phyloP scores from a whole-genome alignment of 2,329 filamentous ascomycete species.

The Lasiodiplodia theobromae region DNA sequence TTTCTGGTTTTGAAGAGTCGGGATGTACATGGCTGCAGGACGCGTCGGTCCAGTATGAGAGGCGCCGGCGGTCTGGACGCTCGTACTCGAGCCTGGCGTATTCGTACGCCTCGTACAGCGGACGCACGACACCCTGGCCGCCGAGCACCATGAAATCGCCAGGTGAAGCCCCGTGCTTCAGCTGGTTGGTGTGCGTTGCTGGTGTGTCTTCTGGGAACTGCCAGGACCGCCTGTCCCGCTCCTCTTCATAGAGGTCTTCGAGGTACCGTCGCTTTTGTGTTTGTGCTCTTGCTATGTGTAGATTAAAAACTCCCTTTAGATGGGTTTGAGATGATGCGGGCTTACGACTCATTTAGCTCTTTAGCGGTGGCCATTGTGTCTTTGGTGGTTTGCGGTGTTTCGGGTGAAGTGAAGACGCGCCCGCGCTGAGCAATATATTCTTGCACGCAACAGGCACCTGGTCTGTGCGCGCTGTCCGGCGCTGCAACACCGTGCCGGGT shows the following conservation, averaged over 20 bases:
- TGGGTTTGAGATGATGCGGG: background rate
- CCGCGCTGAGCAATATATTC: background rate
- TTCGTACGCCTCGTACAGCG: background rate
- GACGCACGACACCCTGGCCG: background rate
- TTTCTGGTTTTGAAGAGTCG: background rate
- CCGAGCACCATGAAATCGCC: background rate
- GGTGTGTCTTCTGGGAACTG: background rate
- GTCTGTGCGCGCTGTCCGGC: background rate
- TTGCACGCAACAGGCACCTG: background rate
- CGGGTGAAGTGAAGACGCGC: background rate
- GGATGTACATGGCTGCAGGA: background rate
- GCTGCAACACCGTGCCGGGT: background rate
- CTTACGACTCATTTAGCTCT: background rate
- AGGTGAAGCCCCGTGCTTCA: background rate
- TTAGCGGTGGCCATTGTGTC: background rate
- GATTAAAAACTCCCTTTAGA: background rate
- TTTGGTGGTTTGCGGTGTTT: background rate
- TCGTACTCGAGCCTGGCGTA: slow-evolving; percentile 8
- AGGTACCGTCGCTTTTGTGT: background rate
- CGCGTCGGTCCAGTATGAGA: slow-evolving; percentile 7
- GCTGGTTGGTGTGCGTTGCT: background rate
- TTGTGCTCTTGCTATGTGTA: background rate
- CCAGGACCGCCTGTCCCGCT: background rate
- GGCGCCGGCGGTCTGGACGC: background rate
- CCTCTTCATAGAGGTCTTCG: background rate